Conservation (phyloP, 2,329 filamentous ascomycete species). For the Aspergillus quadricinctus region DNA sequence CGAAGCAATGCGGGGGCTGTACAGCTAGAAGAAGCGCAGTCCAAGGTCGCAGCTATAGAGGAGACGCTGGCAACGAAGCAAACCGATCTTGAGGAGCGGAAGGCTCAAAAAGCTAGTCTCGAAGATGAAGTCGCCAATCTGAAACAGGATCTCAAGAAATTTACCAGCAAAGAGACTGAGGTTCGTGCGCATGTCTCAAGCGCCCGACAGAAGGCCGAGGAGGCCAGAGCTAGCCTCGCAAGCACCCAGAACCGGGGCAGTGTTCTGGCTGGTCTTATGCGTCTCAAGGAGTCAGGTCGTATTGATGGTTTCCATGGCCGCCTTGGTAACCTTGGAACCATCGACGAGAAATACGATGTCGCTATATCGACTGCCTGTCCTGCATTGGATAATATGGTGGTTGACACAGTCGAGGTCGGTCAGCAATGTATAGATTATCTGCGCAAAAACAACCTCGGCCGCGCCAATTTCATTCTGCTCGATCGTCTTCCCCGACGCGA, state of each 20-base stretch:
- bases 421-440: slow-evolving; percentile 98
- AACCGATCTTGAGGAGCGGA: slow-evolving; percentile 70
- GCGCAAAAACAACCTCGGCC: slow-evolving; percentile 92
- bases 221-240: slow-evolving; percentile 84
- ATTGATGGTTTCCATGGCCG: slow-evolving; percentile 97
- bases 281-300: slow-evolving; percentile 90
- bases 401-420: slow-evolving; percentile 90
- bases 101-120: slow-evolving; percentile 65
- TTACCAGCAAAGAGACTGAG: slow-evolving; percentile 73
- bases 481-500: slow-evolving; percentile 80
- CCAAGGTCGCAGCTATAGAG: slow-evolving; percentile 71
- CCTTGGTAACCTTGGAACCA: slow-evolving; percentile 87
- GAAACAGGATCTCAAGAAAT: slow-evolving; percentile 66
- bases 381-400: slow-evolving; percentile 90
- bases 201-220: slow-evolving; percentile 89
- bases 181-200: slow-evolving; percentile 81
- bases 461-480: slow-evolving; percentile 94
- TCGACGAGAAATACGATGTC: slow-evolving; percentile 90
- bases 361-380: slow-evolving; percentile 97
- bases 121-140: slow-evolving; percentile 71
- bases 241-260: slow-evolving; percentile 90
- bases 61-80: slow-evolving; percentile 67
- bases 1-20: slow-evolving; percentile 83
- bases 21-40: slow-evolving; percentile 75
- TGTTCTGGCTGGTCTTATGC: slow-evolving; percentile 85